Evolutionary conservation across 345 rosid species (phyloP), one percentile per base, ranked within the genome.

Genomic region (Linum tenue): DNA sequence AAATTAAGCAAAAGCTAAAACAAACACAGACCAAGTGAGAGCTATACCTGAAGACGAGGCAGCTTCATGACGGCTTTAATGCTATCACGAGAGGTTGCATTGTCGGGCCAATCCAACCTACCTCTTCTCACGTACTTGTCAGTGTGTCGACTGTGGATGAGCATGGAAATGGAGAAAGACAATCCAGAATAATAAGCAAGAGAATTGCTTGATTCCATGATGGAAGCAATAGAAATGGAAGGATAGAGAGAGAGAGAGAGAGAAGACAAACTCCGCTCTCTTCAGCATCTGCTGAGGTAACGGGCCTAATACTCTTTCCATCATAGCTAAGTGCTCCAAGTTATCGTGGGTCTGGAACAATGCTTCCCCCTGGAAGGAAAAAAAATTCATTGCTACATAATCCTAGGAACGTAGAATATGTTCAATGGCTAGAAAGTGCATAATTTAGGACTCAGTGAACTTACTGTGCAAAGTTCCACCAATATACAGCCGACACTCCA

Each of bases 401-500:
- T 17, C 59, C 10, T 36, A 9, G 4, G 17, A 42, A 15, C 38
- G 2, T 62, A n/a, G 7, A 11, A 14, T 59, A 15, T 31, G 11
- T 17, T 59, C 9, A 17, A 31, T 7, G 31, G 7, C n/a, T n/a
- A 62, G 9, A 62, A 39, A 36, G 9, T 39, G n/a, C 14, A 11
- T 2, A 62, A 15, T 6, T 5, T 14, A 3, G 42, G 10, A n/a
- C 4, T 61, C 69, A 44, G 14, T 5, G 50, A 40, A 56, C 69
- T 37, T 77, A 86, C 89, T 42, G 92, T 79, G 85, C 89, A 86
- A 51, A 86, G 82, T 63, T 86, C 92, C 56, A 84, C 84, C 67
- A 86, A 78, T 65, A 84, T 84, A 69, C 92, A 86, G 48, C 89
- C 87, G 71, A 78, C 84, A 70, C 92, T 86, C 92, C 92, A 86